Base-by-base conservation (phyloP, 2,329 filamentous ascomycete genomes). In the Aspergillus candidus region DNA sequence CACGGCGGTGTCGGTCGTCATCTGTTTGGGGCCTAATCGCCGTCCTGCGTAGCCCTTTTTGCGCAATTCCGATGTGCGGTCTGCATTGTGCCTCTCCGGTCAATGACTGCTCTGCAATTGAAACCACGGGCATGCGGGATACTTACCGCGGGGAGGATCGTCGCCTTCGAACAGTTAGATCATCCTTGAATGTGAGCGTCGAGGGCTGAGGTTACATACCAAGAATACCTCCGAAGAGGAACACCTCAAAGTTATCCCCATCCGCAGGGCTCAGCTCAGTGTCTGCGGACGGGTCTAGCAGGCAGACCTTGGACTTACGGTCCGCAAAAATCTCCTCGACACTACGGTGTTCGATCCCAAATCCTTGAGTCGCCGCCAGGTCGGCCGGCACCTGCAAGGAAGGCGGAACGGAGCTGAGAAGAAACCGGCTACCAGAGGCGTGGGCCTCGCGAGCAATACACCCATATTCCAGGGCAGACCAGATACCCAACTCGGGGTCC, bases 1-100 rank as follows among this genome's bases (percentile, higher is more conserved):
- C 40, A 96, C 93, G 4, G 93, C 93, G 14, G 93, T 98, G 65
- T 98, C 93, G 4, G 93, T 98, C 3, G 93, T 97, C 91, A 98
- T 96, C 69, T 98, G 93, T 57, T 90, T 84, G 6, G 91, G 88
- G 0, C 93, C 93, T 27, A 98, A 75, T 46, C 93, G 79, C 41
- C 93, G 82, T 46, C 91, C 89, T 46, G 83, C 76, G 58, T 94
- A 98, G 3, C 93, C 93, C 65, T 97, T 95, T 68, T 88, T 89
- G 41, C 93, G 82, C 57, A 98, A 73, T 67, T 98, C 93, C n/a
- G 87, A 91, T 4, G 93, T 98, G 50, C 93, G 84, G 69, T 97
- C 91, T 94, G 83, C 69, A 95, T 88, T 91, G 14, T 32, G 6
- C 31, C 35, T 13, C n/a, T 33, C 35, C n/a, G 32, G 41, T 46